Evolutionary conservation across 495 filamentous ascomycete species (phyloP).

Genomic region (Pseudomonodictys pantanalensis): DNA sequence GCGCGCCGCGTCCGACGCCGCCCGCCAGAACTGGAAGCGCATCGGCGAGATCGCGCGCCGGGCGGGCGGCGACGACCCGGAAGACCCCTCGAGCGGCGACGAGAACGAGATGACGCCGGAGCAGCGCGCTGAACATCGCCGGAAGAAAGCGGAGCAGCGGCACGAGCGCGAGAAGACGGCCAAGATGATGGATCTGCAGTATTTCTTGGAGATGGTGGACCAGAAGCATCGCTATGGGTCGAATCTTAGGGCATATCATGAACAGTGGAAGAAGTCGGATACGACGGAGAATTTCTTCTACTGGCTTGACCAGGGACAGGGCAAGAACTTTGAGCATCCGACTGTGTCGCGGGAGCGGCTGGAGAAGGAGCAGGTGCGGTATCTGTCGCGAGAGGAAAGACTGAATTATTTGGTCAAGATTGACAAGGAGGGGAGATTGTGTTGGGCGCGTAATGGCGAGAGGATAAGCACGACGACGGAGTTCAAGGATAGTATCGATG

Average conservation of each 20-base stretch:
- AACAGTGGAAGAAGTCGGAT: conserved; percentile 71
- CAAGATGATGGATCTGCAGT: conserved; percentile 81
- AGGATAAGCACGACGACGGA: conserved; percentile 71
- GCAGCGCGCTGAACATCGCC: conserved; percentile 29
- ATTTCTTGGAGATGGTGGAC: conserved; percentile 94
- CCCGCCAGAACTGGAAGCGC: conserved; percentile 72
- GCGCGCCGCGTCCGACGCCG: conserved; percentile 39
- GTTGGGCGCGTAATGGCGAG: conserved; percentile 60
- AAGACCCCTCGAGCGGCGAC: conserved; percentile 35
- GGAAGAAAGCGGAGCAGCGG: conserved; percentile 44
- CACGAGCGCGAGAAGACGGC: conserved; percentile 54
- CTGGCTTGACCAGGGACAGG: conserved; percentile 80
- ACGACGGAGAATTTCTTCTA: conserved; percentile 91
- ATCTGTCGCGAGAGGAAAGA: conserved; percentile 45
- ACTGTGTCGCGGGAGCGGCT: conserved; percentile 41
- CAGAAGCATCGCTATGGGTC: conserved; percentile 80
- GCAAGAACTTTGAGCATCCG: conserved; percentile 40
- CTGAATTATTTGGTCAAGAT: conserved; percentile 42
- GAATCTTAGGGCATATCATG: conserved; percentile 81
- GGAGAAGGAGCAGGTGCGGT: conserved; percentile 42
- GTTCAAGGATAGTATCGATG: conserved; percentile 75
- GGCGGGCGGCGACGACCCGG: conserved; percentile 61
- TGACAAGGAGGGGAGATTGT: conserved; percentile 39
- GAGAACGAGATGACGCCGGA: conserved; percentile 40
- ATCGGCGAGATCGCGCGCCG: conserved; percentile 65